A percentile compares a stretch with the other conserved stretches of the same genome.
Conservation (phyloP, 2,329 filamentous ascomycete genomes). For the Falciphora oryzae region DNA sequence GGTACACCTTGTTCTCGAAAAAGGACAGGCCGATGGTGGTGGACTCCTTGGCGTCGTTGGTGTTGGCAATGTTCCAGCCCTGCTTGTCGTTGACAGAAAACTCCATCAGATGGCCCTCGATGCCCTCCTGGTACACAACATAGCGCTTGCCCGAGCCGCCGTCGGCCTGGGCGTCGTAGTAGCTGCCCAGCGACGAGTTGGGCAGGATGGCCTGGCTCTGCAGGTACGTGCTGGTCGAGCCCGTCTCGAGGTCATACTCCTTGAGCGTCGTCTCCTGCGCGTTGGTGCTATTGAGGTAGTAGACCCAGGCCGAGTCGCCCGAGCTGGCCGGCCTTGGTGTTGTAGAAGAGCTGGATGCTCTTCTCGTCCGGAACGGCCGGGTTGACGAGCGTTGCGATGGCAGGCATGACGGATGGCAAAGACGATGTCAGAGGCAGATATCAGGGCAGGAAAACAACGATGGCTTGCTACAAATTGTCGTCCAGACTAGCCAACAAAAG, state of each 20-base stretch:
- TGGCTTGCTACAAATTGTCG: too few species aligned
- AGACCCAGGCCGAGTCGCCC: slow-evolving; percentile 3
- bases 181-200: slow-evolving; percentile 4
- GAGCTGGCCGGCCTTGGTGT: slow-evolving; percentile 2
- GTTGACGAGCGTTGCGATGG: slow-evolving; percentile 3
- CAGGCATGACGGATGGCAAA: background rate
- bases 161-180: background rate
- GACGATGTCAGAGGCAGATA: too few species aligned
- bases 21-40: background rate
- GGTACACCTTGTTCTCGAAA: slow-evolving; percentile 5
- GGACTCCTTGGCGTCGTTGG: slow-evolving; percentile 2
- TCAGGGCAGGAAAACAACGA: too few species aligned
- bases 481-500: too few species aligned
- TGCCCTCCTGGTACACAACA: slow-evolving; percentile 2
- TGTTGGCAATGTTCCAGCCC: slow-evolving; percentile 7
- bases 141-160: background rate
- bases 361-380: slow-evolving; percentile 1
- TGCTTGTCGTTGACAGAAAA: background rate
- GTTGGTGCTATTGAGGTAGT: slow-evolving; percentile 6
- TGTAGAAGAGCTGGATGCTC: slow-evolving; percentile 6
- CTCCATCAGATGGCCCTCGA: slow-evolving; percentile 4
- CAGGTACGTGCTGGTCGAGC: slow-evolving; percentile 3
- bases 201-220: slow-evolving; percentile 3
- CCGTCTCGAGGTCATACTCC: slow-evolving; percentile 6
- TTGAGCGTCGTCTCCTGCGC: slow-evolving; percentile 5